These are phyloP conservation scores for Hippophae gyantsensis DNA, from an alignment of 306 rosid species.

Conservation along the genomic window DNA sequence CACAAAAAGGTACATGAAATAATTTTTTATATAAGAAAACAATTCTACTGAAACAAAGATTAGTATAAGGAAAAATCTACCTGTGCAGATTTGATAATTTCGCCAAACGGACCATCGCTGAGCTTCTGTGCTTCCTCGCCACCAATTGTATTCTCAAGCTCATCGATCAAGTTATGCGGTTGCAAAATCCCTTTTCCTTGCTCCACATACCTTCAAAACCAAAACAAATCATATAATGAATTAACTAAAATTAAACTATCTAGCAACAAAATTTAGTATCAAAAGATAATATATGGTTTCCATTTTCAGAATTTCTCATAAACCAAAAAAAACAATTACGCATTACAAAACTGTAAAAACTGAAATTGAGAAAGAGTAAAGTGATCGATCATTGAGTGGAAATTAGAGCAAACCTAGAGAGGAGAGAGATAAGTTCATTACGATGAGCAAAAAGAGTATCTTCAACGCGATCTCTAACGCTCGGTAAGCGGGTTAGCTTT, in stretches of 20 bases:
- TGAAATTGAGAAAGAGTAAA: not conserved
- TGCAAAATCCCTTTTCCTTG: conserved; percentile 85
- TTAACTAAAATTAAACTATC: too few relatives aligned
- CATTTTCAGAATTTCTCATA: not conserved
- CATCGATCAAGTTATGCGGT: conserved; percentile 77
- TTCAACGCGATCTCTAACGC: conserved; percentile 70
- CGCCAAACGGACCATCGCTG: conserved; percentile 39
- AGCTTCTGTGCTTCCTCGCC: conserved; percentile 32
- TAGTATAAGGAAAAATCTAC: conserved; percentile 17
- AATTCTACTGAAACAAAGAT: not conserved
- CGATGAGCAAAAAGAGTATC: conserved; percentile 81
- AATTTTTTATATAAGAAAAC: not conserved
- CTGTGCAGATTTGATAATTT: conserved; percentile 50
- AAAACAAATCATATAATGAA: not conserved
- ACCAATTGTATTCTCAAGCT: conserved; percentile 39
- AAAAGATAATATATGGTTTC: not conserved
- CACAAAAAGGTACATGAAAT: not conserved
- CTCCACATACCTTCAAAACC: conserved; percentile 55
- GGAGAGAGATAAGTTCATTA: conserved; percentile 74
- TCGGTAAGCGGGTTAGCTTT: conserved; percentile 48
- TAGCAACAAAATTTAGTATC: too few relatives aligned
- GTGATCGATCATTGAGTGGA: not conserved
- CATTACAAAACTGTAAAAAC: not conserved
- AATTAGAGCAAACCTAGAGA: conserved; percentile 52
- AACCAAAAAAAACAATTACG: not conserved